A percentile compares a stretch with the other conserved stretches of the same genome.
Conservation (phyloP, 257 asterid genomes). For the Jacaranda copaia region DNA sequence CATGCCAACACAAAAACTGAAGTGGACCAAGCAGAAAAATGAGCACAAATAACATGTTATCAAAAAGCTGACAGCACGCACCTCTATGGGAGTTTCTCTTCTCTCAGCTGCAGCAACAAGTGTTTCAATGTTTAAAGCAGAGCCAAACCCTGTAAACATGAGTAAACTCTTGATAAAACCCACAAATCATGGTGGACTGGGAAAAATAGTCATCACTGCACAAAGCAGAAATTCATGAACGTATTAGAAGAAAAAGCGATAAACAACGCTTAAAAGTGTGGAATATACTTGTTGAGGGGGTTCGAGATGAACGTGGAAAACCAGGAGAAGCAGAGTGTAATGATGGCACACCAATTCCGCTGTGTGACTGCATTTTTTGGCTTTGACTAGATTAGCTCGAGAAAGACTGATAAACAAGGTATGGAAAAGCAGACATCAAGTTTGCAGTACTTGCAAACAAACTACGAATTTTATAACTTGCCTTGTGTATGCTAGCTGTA, state of each 20-base stretch:
- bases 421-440: constrained; percentile 22
- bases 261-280: constrained; percentile 12
- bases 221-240: constrained; percentile 17
- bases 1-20: constrained; percentile 28
- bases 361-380: constrained; percentile 60
- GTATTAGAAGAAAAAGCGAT: not conserved
- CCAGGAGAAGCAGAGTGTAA: constrained; percentile 68
- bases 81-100: constrained; percentile 95
- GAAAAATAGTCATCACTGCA: constrained; percentile 21
- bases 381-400: constrained; percentile 34
- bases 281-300: constrained; percentile 75
- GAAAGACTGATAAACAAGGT: constrained; percentile 8
- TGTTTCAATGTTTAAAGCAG: constrained; percentile 96
- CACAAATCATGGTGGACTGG: constrained; percentile 20
- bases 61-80: constrained; percentile 42
- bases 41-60: constrained; percentile 13
- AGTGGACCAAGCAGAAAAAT: not conserved
- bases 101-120: constrained; percentile 99
- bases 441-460: not conserved
- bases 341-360: constrained; percentile 54
- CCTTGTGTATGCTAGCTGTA: constrained; percentile 71
- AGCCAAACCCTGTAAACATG: constrained; percentile 77
- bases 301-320: constrained; percentile 66
- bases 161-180: constrained; percentile 34
- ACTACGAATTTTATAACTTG: constrained; percentile 39